Evolutionary conservation across 2,329 filamentous ascomycete genomes (phyloP).

Genomic region (Diaporthe vaccinii): DNA sequence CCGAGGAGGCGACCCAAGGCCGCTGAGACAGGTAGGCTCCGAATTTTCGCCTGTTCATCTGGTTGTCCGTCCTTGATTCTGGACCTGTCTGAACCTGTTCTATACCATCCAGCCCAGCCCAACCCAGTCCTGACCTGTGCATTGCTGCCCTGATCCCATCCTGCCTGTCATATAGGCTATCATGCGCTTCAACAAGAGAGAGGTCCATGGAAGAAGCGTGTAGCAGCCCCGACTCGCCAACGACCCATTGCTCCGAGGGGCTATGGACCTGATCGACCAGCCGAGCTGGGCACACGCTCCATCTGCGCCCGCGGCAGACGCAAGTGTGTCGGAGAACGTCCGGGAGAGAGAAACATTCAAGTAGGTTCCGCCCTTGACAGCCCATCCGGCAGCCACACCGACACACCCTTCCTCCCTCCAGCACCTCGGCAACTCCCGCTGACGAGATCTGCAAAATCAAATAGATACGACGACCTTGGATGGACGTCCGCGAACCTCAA

Average conservation of each 20-base stretch:
- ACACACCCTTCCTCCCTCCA: background rate
- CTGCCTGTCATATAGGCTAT: slow-evolving; percentile 7
- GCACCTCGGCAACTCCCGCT: background rate
- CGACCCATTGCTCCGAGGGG: slow-evolving; percentile 33
- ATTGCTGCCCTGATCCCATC: slow-evolving; percentile 15
- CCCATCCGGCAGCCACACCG: background rate
- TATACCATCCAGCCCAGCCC: background rate
- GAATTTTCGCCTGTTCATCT: slow-evolving; percentile 23
- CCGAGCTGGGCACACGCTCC: slow-evolving; percentile 26
- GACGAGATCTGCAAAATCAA: background rate
- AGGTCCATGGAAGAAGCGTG: slow-evolving; percentile 32
- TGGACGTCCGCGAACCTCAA: slow-evolving; percentile 40
- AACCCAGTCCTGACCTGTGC: background rate
- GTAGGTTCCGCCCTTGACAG: slow-evolving; percentile 37
- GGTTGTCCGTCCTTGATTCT: slow-evolving; percentile 2
- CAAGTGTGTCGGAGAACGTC: slow-evolving; percentile 31
- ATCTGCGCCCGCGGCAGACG: slow-evolving; percentile 6
- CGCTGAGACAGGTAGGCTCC: background rate
- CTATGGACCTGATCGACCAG: slow-evolving; percentile 35
- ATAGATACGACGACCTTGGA: slow-evolving; percentile 44
- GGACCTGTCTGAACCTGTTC: slow-evolving; percentile 3
- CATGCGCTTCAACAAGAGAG: slow-evolving; percentile 21
- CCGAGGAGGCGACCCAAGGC: background rate
- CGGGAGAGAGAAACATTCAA: slow-evolving; percentile 47
- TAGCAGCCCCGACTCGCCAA: slow-evolving; percentile 33